Conservation (phyloP, 2,329 filamentous ascomycete genomes). For the Blastomyces silverae region DNA sequence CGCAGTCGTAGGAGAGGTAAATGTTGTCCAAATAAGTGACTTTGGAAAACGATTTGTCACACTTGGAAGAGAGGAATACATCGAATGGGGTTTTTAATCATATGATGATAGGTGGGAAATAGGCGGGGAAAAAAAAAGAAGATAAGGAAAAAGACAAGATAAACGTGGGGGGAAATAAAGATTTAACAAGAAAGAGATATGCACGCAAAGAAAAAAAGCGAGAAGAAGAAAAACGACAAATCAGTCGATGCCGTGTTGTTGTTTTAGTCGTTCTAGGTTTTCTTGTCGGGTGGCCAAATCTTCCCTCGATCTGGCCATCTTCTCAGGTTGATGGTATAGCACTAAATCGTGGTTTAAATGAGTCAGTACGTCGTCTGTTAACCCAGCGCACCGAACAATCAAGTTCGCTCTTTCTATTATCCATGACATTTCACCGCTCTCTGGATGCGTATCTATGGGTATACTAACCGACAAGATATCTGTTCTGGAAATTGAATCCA, state of each 20-base stretch:
- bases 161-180: neutral
- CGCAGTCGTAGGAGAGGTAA: neutral
- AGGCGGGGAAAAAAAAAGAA: neutral
- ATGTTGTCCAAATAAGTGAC: neutral
- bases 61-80: conserved; percentile 1
- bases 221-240: conserved; percentile 6
- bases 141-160: neutral
- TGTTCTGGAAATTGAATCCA: conserved; percentile 99
- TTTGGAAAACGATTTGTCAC: neutral
- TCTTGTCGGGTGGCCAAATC: conserved; percentile 90
- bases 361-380: neutral
- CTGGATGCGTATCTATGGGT: neutral
- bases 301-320: conserved; percentile 81
- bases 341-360: conserved; percentile 41
- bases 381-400: neutral
- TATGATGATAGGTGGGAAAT: neutral
- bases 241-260: conserved; percentile 98
- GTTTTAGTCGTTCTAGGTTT: conserved; percentile 96
- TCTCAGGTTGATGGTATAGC: conserved; percentile 69
- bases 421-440: neutral
- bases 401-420: conserved; percentile 11
- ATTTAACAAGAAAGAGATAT: conserved; percentile 23
- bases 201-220: conserved; percentile 25
- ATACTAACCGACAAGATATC: conserved; percentile 88
- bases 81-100: neutral